Evolutionary conservation across 2,329 filamentous ascomycete genomes (phyloP).

Genomic region (Biscogniauxia mediterranea): DNA sequence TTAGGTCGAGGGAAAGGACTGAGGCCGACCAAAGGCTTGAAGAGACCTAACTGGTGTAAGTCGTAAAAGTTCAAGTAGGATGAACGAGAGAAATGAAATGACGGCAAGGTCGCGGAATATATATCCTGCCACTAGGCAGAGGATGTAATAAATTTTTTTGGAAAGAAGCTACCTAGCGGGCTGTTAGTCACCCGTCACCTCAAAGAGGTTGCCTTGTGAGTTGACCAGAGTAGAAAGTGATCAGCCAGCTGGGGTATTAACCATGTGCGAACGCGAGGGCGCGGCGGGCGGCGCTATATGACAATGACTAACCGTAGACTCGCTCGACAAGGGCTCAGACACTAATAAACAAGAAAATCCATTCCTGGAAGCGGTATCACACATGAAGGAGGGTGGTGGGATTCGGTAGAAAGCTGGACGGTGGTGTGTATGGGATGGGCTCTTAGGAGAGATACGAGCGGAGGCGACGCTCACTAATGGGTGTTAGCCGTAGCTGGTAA

Average conservation of each 20-base stretch:
- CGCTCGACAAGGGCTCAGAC: constrained; percentile 18
- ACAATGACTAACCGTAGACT: constrained; percentile 18
- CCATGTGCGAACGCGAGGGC: constrained; percentile 21
- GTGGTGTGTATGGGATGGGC: constrained; percentile 18
- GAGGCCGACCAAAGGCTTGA: constrained; percentile 19
- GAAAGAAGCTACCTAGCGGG: constrained; percentile 14
- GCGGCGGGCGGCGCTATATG: constrained; percentile 20
- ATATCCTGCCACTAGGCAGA: constrained; percentile 31
- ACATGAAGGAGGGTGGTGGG: constrained; percentile 28
- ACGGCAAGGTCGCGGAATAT: constrained; percentile 20
- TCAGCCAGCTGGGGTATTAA: constrained; percentile 27
- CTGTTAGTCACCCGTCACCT: constrained; percentile 34
- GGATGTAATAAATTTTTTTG: constrained; percentile 11
- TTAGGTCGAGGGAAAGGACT: constrained; percentile 12
- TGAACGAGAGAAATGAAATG: constrained; percentile 11
- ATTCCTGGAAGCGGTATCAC: constrained; percentile 9
- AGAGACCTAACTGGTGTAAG: constrained; percentile 20
- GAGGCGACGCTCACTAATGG: constrained; percentile 3
- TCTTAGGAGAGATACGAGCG: constrained; percentile 19
- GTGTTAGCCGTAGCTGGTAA: constrained; percentile 18
- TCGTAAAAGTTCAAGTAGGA: constrained; percentile 21
- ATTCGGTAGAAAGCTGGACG: constrained; percentile 14
- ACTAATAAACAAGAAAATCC: not conserved
- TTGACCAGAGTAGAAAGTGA: constrained; percentile 26
- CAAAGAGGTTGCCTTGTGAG: constrained; percentile 34